Percentiles rank a stretch among this genome's conserved stretches.
Conservation (phyloP, 345 rosid genomes). For the Erysimum cheiranthoides region DNA sequence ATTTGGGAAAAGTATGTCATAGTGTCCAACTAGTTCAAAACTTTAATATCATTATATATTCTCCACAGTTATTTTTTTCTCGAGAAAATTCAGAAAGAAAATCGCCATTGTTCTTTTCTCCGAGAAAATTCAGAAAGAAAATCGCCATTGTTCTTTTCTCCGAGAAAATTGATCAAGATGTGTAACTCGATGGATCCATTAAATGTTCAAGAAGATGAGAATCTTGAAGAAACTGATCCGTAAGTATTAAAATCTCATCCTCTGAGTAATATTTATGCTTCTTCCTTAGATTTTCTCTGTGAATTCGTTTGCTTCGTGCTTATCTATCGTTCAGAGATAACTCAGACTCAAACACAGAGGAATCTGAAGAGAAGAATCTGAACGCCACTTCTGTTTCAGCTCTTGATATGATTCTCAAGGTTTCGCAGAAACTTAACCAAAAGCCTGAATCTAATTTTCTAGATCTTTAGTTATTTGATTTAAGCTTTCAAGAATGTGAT, state of each 20-base stretch:
- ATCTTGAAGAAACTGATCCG: background rate
- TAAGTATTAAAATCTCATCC: background rate
- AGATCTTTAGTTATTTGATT: background rate
- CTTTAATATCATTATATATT: too few species aligned
- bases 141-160: background rate
- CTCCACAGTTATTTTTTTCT: too few species aligned
- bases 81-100: background rate
- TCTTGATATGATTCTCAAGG: constrained; percentile 27
- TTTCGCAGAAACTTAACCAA: background rate
- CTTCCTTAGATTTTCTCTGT: background rate
- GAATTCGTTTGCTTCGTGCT: background rate
- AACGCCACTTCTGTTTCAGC: background rate
- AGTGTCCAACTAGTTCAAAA: too few species aligned
- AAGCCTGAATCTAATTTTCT: background rate
- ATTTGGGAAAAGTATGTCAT: too few species aligned
- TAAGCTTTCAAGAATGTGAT: background rate
- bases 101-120: too few species aligned
- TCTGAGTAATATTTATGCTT: background rate
- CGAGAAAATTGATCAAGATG: too few species aligned
- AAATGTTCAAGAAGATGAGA: background rate
- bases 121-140: background rate
- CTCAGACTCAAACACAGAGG: background rate
- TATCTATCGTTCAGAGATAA: constrained; percentile 9
- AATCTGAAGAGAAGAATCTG: background rate
- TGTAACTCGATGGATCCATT: background rate